phyloP scores from a whole-genome alignment of 1,139 yeast genomes.

The Schizosaccharomyces versatilis region DNA sequence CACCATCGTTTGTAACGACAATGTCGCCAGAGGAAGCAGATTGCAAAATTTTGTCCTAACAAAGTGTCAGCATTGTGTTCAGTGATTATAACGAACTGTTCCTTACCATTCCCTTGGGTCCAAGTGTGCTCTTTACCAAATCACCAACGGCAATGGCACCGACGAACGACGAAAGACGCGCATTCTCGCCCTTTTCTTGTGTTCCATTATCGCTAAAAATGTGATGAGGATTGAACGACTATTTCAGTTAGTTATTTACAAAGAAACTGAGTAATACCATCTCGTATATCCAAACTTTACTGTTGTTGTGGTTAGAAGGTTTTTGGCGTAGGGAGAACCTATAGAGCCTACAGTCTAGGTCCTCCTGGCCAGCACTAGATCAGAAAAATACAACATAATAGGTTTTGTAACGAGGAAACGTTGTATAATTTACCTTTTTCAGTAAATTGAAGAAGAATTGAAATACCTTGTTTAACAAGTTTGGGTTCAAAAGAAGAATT shows the following conservation, averaged over 20 bases:
- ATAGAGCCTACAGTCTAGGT: neutral
- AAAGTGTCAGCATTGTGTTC: neutral
- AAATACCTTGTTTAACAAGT: too few relatives aligned
- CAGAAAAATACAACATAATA: too few relatives aligned
- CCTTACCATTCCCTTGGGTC: conserved; percentile 76
- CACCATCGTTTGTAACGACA: conserved; percentile 91
- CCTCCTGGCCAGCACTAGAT: too few relatives aligned
- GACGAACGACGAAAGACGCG: conserved; percentile 76
- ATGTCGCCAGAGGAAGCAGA: conserved; percentile 61
- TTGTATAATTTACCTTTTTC: too few relatives aligned
- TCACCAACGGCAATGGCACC: conserved; percentile 99
- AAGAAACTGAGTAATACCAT: neutral
- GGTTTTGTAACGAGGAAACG: too few relatives aligned
- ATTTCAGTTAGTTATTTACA: neutral
- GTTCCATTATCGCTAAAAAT: conserved; percentile 94
- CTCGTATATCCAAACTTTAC: neutral
- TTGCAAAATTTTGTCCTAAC: conserved; percentile 60
- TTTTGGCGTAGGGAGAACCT: neutral
- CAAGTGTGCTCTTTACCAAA: conserved; percentile 80
- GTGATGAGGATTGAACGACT: conserved; percentile 39
- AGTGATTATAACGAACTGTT: neutral
- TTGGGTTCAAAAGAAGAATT: too few relatives aligned
- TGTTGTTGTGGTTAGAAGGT: neutral
- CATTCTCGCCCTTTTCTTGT: conserved; percentile 94
- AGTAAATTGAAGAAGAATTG: too few relatives aligned